Evolutionary conservation across 495 filamentous ascomycete genomes (phyloP).

Genomic region (Amniculicola lignicola): DNA sequence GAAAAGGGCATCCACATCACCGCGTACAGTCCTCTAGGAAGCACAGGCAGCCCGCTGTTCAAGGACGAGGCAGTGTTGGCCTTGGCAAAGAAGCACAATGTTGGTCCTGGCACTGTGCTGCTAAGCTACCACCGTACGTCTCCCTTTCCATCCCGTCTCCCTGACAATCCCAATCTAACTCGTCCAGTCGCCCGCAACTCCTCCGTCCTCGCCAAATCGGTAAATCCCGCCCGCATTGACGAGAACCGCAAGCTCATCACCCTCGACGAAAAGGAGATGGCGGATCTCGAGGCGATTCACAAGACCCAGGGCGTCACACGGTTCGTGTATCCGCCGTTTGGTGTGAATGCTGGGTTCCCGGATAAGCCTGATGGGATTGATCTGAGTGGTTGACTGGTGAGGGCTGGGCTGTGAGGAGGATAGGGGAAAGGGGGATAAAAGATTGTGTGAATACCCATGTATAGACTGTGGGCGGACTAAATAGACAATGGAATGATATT

Average conservation of each 20-base stretch:
- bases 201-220: constrained; percentile 77
- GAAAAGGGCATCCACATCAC: constrained; percentile 72
- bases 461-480: too few relatives aligned
- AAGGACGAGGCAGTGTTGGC: constrained; percentile 64
- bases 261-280: constrained; percentile 64
- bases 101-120: constrained; percentile 60
- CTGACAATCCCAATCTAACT: constrained; percentile 15
- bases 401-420: too few relatives aligned
- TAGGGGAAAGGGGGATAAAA: too few relatives aligned
- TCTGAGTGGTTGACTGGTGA: constrained; percentile 25
- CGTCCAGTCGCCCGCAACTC: constrained; percentile 62
- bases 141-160: background rate
- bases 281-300: constrained; percentile 58
- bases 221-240: constrained; percentile 69
- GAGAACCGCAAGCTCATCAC: constrained; percentile 67
- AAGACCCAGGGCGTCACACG: constrained; percentile 61
- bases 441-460: too few relatives aligned
- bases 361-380: constrained; percentile 54
- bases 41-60: constrained; percentile 71
- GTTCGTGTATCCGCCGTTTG: constrained; percentile 77
- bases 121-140: constrained; percentile 70
- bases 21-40: constrained; percentile 73
- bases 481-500: too few relatives aligned
- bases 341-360: constrained; percentile 72
- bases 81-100: constrained; percentile 66